phyloP scores from a whole-genome alignment of 2,329 filamentous ascomycete species.

The Leptographium radiaticola region DNA sequence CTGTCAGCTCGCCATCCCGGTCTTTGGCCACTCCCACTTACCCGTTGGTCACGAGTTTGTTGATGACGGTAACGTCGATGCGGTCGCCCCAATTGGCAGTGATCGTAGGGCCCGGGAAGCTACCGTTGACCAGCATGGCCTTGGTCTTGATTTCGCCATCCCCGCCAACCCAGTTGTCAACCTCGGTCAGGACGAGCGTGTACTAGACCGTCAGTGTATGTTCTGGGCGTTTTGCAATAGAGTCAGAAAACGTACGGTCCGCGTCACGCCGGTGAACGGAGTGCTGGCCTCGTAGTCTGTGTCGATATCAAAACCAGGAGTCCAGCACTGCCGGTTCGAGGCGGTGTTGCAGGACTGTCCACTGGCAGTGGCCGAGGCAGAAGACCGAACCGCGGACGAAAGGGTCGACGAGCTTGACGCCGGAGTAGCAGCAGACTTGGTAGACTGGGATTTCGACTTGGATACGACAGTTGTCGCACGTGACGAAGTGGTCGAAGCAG shows the following conservation, averaged over 20 bases:
- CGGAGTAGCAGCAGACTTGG: neutral
- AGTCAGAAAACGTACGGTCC: neutral
- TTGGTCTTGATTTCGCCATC: conserved; percentile 10
- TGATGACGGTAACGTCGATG: conserved; percentile 48
- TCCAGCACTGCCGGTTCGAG: conserved; percentile 11
- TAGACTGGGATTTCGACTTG: neutral
- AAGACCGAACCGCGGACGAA: neutral
- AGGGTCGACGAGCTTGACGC: neutral
- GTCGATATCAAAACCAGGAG: conserved; percentile 11
- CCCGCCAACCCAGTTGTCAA: conserved; percentile 10
- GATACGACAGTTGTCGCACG: no score
- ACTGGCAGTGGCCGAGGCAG: neutral
- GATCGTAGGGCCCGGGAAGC: conserved; percentile 5
- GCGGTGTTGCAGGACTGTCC: conserved; percentile 12
- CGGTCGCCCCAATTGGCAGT: conserved; percentile 32
- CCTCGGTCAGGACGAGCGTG: conserved; percentile 10
- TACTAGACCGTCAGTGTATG: conserved; percentile 4
- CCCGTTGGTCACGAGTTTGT: conserved; percentile 38
- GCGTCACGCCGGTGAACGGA: conserved; percentile 10
- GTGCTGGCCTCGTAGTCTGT: conserved; percentile 12
- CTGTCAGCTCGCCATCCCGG: neutral
- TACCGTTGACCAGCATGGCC: conserved; percentile 14
- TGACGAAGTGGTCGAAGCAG: no score
- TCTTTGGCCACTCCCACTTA: conserved; percentile 8
- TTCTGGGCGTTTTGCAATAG: neutral